Evolutionary conservation across 768 basidiomycete species (phyloP), one percentile per base, ranked within the genome.

Genomic region (Suillus paluster): DNA sequence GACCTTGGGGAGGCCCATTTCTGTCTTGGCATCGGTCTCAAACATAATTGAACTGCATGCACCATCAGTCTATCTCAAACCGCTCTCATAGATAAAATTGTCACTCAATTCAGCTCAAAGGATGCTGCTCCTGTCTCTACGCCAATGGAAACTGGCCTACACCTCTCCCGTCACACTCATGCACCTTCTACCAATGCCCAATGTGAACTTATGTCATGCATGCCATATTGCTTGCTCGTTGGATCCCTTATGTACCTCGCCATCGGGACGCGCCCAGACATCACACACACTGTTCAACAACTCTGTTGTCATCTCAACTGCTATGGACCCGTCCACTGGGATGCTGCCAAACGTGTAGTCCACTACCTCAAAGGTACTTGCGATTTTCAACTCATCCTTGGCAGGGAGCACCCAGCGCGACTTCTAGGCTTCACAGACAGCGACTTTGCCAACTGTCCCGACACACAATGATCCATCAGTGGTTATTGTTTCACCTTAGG

Each of bases 201-300:
- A 21, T 7, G 23, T 1, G 23, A 50, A 0, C 48, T 50, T 15
- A 39, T 39, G 39, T 5, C 39, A 15, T 11, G 36, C 14, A 39
- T 15, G 5, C 39, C 15, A 3, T 39, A 39, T 39, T 1, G 14
- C 3, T 39, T 15, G 1, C 39, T 62, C 4, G 30, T 57, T 49
- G 74, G 73, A 5, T 61, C 67, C 7, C 59, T 77, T 1, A 70
- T 72, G 59, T 78, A 79, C 56, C 63, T 71, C 4, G 53, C 66
- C 23, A 60, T 73, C 3, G 66, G 61, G 11, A 75, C 75, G 3
- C 61, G 63, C 3, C 74, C 72, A 2, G 73, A 79, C 61, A 72
- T 79, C 34, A 42, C 68, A 2, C 77, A 66, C 63, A 69, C 74
- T 10, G 71, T 75, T 15, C 39, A 39, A 39, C 39, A 39, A 39